Evolutionary conservation across 441 rosid genomes (phyloP).

Genomic region (Kokia cookei): DNA sequence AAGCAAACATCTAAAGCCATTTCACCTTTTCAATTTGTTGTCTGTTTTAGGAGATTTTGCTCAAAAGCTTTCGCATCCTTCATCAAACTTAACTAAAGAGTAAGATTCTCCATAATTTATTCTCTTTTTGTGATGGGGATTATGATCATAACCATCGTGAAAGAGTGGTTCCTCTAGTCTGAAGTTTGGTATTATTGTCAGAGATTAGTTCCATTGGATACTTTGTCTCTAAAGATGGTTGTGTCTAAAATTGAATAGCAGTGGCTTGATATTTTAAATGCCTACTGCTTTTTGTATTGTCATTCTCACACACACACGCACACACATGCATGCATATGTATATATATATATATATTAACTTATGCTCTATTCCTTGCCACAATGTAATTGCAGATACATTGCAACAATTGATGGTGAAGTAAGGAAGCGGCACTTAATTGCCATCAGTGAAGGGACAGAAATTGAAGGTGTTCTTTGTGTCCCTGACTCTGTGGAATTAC

Average conservation of each 20-base stretch:
- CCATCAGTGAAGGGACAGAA: slow-evolving; percentile 63
- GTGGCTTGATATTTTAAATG: not conserved
- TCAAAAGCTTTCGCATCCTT: slow-evolving; percentile 80
- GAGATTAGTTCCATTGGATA: not conserved
- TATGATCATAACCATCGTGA: not conserved
- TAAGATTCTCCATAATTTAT: slow-evolving; percentile 25
- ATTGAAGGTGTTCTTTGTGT: slow-evolving; percentile 72
- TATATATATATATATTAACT: not conserved
- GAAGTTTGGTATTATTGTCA: not conserved
- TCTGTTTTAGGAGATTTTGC: slow-evolving; percentile 78
- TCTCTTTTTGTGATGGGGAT: not conserved
- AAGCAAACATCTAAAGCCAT: slow-evolving; percentile 8
- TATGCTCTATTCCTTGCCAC: not conserved
- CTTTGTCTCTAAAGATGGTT: not conserved
- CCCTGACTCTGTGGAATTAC: slow-evolving; percentile 84
- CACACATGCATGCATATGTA: too few relatives aligned
- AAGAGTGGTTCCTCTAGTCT: not conserved
- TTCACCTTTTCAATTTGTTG: slow-evolving; percentile 3
- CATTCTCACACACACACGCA: too few relatives aligned
- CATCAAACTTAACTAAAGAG: slow-evolving; percentile 77
- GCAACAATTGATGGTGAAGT: slow-evolving; percentile 65
- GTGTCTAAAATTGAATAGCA: not conserved
- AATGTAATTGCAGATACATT: slow-evolving; percentile 57
- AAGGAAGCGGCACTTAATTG: slow-evolving; percentile 52
- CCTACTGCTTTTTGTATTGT: not conserved